Evolutionary conservation across 2,329 filamentous ascomycete species (phyloP).

Genomic region (Fusarium longipes): DNA sequence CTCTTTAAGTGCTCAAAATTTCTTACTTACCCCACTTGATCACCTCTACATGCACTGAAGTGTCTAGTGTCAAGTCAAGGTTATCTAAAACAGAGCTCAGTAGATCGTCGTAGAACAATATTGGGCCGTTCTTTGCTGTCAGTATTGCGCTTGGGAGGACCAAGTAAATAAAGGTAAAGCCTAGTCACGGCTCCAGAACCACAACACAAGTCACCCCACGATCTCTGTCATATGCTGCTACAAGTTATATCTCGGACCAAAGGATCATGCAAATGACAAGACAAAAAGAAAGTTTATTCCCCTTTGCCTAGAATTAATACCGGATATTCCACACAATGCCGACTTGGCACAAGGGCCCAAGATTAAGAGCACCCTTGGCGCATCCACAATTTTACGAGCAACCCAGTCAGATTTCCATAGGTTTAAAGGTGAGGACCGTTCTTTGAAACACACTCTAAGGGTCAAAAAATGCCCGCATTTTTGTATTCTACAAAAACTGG

Average conservation of each 20-base stretch:
- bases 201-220: too few species aligned
- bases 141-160: too few species aligned
- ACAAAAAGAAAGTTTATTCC: neutral
- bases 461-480: neutral
- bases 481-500: neutral
- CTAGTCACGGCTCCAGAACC: too few species aligned
- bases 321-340: conserved; percentile 19
- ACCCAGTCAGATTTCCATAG: conserved; percentile 5
- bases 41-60: too few species aligned
- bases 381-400: conserved; percentile 23
- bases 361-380: conserved; percentile 13
- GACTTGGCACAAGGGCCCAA: conserved; percentile 15
- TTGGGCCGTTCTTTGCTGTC: too few species aligned
- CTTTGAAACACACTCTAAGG: neutral
- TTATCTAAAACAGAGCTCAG: too few species aligned
- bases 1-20: too few species aligned
- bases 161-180: too few species aligned
- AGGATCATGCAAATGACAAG: neutral
- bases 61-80: too few species aligned
- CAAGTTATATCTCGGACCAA: neutral
- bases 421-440: neutral
- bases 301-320: conserved; percentile 11
- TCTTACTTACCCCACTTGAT: too few species aligned
- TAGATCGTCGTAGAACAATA: too few species aligned
- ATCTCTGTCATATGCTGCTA: neutral